These are phyloP conservation scores for Amanita rubescens DNA, from an alignment of 768 basidiomycete species.

Conservation along the genomic window DNA sequence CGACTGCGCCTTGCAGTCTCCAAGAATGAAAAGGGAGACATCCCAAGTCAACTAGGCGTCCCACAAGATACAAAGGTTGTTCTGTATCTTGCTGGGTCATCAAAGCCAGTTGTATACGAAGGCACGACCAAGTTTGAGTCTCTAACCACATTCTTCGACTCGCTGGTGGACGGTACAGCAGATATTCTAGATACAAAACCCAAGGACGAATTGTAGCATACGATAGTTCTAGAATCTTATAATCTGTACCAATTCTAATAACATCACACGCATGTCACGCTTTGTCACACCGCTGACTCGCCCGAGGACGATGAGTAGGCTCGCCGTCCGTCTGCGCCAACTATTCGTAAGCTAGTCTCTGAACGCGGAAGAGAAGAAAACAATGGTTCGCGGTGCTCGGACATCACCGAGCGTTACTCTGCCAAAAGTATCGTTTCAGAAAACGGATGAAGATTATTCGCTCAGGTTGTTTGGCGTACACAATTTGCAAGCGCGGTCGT, in stretches of 20 bases:
- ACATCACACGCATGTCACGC: constrained; percentile 1
- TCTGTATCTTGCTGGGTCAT: constrained; percentile 57
- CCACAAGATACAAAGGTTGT: constrained; percentile 62
- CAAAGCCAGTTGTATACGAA: constrained; percentile 52
- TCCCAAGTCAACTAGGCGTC: constrained; percentile 51
- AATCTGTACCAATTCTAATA: no score
- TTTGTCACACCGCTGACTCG: background rate
- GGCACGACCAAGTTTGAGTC: constrained; percentile 32
- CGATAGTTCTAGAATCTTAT: no score
- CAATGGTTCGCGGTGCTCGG: constrained; percentile 33
- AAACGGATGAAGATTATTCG: constrained; percentile 56
- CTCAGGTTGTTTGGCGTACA: constrained; percentile 56
- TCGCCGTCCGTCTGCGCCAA: background rate
- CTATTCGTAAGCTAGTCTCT: background rate
- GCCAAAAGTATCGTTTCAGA: constrained; percentile 62
- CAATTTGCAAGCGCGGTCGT: constrained; percentile 55
- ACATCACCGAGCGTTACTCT: constrained; percentile 25
- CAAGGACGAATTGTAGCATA: constrained; percentile 11
- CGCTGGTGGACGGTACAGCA: constrained; percentile 59
- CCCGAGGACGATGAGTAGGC: no score
- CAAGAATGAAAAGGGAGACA: constrained; percentile 57
- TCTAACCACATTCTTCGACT: constrained; percentile 60
- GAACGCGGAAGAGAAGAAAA: background rate
- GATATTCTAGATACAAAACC: constrained; percentile 33
- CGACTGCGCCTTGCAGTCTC: constrained; percentile 56